These are phyloP conservation scores for Fomitopsis pulvina DNA, from an alignment of 768 basidiomycete genomes.

Conservation along the genomic window DNA sequence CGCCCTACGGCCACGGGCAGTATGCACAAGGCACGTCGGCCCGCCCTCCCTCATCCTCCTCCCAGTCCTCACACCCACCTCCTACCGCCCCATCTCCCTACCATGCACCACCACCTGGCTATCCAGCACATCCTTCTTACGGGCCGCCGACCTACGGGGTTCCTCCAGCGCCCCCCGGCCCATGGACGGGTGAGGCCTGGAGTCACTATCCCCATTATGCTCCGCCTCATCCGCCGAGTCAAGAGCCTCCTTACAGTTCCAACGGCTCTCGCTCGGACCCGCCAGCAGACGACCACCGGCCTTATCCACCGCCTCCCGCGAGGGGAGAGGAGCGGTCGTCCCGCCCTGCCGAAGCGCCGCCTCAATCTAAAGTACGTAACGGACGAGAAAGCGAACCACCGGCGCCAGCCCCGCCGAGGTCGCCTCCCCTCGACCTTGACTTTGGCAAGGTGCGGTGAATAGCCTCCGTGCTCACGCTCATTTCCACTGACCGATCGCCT, in stretches of 20 bases:
- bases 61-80: conserved; percentile 8
- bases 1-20: conserved; percentile 23
- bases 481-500: not conserved
- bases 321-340: conserved; percentile 17
- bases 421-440: conserved; percentile 28
- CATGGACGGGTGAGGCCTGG: conserved; percentile 37
- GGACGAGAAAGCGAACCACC: conserved; percentile 8
- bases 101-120: conserved; percentile 19
- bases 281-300: conserved; percentile 6
- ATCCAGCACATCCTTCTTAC: conserved; percentile 24
- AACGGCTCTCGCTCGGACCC: conserved; percentile 5
- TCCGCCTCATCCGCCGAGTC: conserved; percentile 20
- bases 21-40: conserved; percentile 21
- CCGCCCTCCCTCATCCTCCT: conserved; percentile 9
- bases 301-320: conserved; percentile 15
- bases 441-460: conserved; percentile 32
- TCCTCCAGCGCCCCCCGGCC: conserved; percentile 21
- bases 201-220: conserved; percentile 25
- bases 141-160: conserved; percentile 24
- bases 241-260: conserved; percentile 5
- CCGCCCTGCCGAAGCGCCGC: conserved; percentile 10
- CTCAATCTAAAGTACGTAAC: conserved; percentile 13
- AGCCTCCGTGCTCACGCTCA: not conserved
- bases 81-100: conserved; percentile 11
- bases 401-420: conserved; percentile 23